Evolutionary conservation across 768 basidiomycete genomes (phyloP), one percentile per base, ranked within the genome.

Genomic region (Tulasnella sp.): DNA sequence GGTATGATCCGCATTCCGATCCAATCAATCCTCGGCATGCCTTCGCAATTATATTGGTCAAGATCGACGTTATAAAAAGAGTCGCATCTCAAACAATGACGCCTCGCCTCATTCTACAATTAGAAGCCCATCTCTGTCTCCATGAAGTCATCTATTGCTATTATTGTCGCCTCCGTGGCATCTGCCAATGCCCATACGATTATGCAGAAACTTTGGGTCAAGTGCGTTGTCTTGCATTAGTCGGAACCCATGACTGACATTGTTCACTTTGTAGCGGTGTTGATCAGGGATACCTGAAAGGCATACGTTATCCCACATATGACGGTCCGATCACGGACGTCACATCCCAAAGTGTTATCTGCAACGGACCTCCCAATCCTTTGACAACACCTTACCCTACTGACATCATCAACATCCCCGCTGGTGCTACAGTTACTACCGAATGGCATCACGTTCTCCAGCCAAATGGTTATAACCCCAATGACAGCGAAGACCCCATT

Each of bases 301-400:
- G 37, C 42, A 25, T 44, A 12, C 28, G 57, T 7, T 43, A 47
- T 0, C 70, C 70, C 2, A 57, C 59, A n/a, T 62, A 64, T 24
- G 67, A 69, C 56, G 60, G 60, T 31, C 75, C 76, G 10, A 75
- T 79, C 53, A 73, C 61, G 16, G 72, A 77, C 58, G 74, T 78
- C 13, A 74, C 69, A 6, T 74, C 73, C 0, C 74, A 74, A 61
- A 71, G 71, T 31, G 27, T 72, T 44, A 77, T 77, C 53, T 78
- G 77, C 68, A 78, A 78, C 46, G 74, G 76, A 16, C 75, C 74
- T 10, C 73, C 74, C 58, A 77, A 76, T 60, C 74, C 73, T 1
- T 75, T 60, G 8, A 49, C 44, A 20, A 57, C 57, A 1, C 60
- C 61, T 16, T 40, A 74, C 60, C 53, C 58, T 12, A 33, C 25